Evolutionary conservation across 2,329 filamentous ascomycete species (phyloP), one percentile per base, ranked within the genome.

Genomic region (Aureobasidium vineae): DNA sequence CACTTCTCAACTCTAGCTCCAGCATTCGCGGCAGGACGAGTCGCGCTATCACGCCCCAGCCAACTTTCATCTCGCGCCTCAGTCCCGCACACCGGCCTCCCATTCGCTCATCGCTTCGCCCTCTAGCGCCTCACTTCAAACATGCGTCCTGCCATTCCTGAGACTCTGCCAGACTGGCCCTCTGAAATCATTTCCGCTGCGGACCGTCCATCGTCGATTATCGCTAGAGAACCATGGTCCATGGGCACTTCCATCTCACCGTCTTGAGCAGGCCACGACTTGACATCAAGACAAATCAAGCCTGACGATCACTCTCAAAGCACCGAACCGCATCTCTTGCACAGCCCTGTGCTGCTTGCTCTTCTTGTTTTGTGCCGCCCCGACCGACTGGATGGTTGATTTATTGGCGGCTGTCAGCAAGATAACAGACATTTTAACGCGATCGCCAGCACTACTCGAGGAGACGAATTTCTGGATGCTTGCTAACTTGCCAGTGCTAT

Each of bases 41-140:
- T 57, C 64, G 64, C 64, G 64, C 64, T 66, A 66, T 41, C 41
- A 43, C 38, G 63, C 63, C 50, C 63, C 63, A 66, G 64, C 64
- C 64, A 66, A 66, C 64, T 60, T 43, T 66, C 54, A 66, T 64
- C 49, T 64, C 61, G 49, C 61, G 61, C 61, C 61, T 21, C 47
- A 45, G 52, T 65, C 41, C 52, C 63, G 56, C 52, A 31, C 53
- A 50, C 33, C 15, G 28, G 19, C 40, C 45, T 50, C 23, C 16
- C 45, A 53, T 64, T 64, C 49, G 49, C 52, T 36, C 36, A 36
- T 54, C 49, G 45, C 33, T 23, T 50, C 43, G 57, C 56, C 23
- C 38, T 33, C 60, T 56, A 56, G 61, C 49, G 50, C 50, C 31
- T 38, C 31, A 31, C 21, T 33, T 65, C 63, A 65, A 65, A 56